Percentiles rank a stretch among this genome's conserved stretches.
Conservation (phyloP, 2,329 filamentous ascomycete genomes). For the Coccinonectria pachysandricola region DNA sequence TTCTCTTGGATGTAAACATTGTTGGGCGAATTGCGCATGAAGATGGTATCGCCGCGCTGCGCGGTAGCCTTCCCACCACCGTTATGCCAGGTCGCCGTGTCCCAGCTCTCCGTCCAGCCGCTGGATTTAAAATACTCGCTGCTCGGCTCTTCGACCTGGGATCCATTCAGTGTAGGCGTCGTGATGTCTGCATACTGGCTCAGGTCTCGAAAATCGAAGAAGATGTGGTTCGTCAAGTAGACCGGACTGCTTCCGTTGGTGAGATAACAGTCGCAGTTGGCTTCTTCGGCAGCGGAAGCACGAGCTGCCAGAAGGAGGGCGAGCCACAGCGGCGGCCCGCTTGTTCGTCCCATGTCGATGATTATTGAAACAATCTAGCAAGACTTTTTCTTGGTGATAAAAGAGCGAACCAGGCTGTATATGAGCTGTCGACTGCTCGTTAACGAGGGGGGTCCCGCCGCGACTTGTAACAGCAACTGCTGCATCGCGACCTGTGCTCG, state of each 20-base stretch:
- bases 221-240: slow-evolving; percentile 36
- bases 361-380: too few species aligned
- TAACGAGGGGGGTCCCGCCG: too few species aligned
- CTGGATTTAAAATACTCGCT: slow-evolving; percentile 30
- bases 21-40: slow-evolving; percentile 32
- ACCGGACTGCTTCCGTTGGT: slow-evolving; percentile 33
- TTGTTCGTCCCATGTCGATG: slow-evolving; percentile 5
- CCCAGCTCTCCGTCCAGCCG: too few species aligned
- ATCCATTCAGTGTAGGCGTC: slow-evolving; percentile 17
- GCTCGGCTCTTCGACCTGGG: slow-evolving; percentile 18
- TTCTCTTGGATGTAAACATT: slow-evolving; percentile 38
- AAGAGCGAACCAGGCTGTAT: too few species aligned
- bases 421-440: too few species aligned
- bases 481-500: too few species aligned
- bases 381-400: too few species aligned
- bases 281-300: slow-evolving; percentile 15
- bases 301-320: slow-evolving; percentile 2
- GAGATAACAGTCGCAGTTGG: slow-evolving; percentile 36
- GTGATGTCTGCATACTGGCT: slow-evolving; percentile 29
- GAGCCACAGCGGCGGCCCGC: slow-evolving; percentile 4
- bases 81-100: too few species aligned
- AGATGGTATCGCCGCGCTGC: slow-evolving; percentile 20
- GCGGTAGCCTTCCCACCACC: too few species aligned
- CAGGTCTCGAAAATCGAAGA: slow-evolving; percentile 40
- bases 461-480: too few species aligned